These are phyloP conservation scores for Seminavis robusta DNA, from an alignment of 108 stramenopile genomes.

Conservation along the genomic window DNA sequence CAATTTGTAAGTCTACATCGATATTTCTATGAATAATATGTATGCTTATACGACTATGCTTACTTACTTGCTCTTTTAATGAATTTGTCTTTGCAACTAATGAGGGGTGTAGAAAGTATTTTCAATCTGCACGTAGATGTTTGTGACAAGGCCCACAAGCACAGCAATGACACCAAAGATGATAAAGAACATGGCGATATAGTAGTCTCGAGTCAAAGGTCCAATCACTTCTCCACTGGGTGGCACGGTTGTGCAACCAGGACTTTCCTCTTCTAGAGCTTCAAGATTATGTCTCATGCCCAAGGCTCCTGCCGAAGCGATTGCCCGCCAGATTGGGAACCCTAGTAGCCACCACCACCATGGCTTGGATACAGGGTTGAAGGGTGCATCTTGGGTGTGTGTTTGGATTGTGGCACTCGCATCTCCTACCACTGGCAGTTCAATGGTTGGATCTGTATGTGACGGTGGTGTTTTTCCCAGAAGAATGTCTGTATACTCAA, in stretches of 20 bases:
- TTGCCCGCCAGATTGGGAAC: conserved; percentile 32
- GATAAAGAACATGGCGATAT: conserved; percentile 62
- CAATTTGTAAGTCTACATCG: no score
- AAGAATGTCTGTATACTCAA: conserved; percentile 14
- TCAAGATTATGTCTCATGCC: conserved; percentile 35
- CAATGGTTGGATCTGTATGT: conserved; percentile 14
- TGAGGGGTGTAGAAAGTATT: no score
- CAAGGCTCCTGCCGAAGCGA: conserved; percentile 25
- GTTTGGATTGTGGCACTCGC: conserved; percentile 42
- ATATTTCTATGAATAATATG: no score
- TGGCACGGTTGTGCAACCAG: conserved; percentile 1
- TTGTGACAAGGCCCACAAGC: conserved; percentile 58
- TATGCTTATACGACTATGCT: no score
- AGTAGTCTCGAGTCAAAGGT: conserved; percentile 49
- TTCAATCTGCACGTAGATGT: conserved; percentile 62
- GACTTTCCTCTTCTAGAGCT: conserved; percentile 14
- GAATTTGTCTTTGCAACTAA: no score
- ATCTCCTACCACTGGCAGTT: conserved; percentile 69
- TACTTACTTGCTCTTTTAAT: no score
- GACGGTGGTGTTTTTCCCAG: conserved; percentile 14
- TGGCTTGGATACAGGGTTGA: conserved; percentile 12
- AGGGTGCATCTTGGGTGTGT: background rate
- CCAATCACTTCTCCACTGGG: conserved; percentile 12
- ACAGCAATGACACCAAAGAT: conserved; percentile 62
- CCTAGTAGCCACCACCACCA: conserved; percentile 35